Evolutionary conservation across 2,329 filamentous ascomycete species (phyloP).

Genomic region (Pseudocercospora eumusae): DNA sequence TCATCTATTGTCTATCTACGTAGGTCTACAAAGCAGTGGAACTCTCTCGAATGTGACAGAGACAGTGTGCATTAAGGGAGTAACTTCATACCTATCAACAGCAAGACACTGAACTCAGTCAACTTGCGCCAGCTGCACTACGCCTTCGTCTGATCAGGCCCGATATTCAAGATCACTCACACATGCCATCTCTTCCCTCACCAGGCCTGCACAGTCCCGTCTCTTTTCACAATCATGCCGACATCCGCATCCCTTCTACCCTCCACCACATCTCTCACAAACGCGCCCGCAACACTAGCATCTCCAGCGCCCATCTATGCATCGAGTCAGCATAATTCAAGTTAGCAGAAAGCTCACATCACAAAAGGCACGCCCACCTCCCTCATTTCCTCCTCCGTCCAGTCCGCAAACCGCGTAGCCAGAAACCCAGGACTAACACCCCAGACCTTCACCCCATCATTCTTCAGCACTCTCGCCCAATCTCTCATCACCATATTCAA

Average conservation of each 20-base stretch:
- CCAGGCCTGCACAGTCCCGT: slow-evolving; percentile 25
- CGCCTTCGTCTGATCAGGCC: no score
- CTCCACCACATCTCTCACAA: slow-evolving; percentile 44
- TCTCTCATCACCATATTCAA: slow-evolving; percentile 55
- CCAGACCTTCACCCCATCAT: slow-evolving; percentile 53
- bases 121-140: no score
- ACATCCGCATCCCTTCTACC: slow-evolving; percentile 44
- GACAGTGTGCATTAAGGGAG: no score
- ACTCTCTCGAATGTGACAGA: no score
- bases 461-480: slow-evolving; percentile 46
- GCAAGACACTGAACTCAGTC: no score
- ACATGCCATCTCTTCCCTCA: neutral
- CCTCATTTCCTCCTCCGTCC: slow-evolving; percentile 35
- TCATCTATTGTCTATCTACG: no score
- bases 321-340: neutral
- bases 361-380: neutral
- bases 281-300: slow-evolving; percentile 40
- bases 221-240: slow-evolving; percentile 42
- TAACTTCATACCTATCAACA: no score
- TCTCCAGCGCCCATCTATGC: slow-evolving; percentile 42
- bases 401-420: slow-evolving; percentile 47
- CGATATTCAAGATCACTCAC: neutral
- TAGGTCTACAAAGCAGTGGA: no score
- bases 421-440: slow-evolving; percentile 50
- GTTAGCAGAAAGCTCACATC: neutral